Percentiles rank a stretch among this genome's conserved stretches.
phyloP scores from a whole-genome alignment of 2,329 filamentous ascomycete species.

The Paracoccidioides lutzii region DNA sequence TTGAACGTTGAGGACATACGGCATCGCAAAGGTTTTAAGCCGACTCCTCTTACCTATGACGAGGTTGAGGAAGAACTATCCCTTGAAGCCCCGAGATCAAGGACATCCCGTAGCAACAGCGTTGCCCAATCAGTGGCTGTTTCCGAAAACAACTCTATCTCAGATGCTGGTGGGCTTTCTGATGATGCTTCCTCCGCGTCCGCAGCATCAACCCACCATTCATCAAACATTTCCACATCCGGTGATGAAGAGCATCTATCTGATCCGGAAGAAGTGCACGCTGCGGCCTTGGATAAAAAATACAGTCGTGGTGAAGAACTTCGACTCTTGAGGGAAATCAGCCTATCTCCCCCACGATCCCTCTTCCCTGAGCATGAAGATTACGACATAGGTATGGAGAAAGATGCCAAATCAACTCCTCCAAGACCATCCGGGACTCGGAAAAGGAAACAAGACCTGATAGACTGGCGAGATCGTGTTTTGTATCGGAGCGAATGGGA shows the following conservation, averaged over 20 bases:
- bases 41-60: constrained; percentile 24
- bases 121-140: not conserved
- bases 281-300: constrained; percentile 37
- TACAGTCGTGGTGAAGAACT: constrained; percentile 34
- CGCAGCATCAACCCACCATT: not conserved
- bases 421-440: constrained; percentile 18
- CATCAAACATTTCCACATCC: not conserved
- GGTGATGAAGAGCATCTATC: constrained; percentile 12
- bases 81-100: not conserved
- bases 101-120: not conserved
- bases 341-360: constrained; percentile 10
- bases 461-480: constrained; percentile 37
- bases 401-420: constrained; percentile 13
- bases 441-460: constrained; percentile 24
- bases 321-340: constrained; percentile 33
- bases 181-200: not conserved
- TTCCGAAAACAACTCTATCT: not conserved
- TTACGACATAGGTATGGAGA: constrained; percentile 10
- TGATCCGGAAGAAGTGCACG: constrained; percentile 31
- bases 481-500: constrained; percentile 42
- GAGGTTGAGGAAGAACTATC: constrained; percentile 16
- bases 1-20: constrained; percentile 37
- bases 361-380: constrained; percentile 12
- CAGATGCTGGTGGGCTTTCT: not conserved
- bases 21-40: constrained; percentile 20